Evolutionary conservation across 257 asterid genomes (phyloP), one percentile per base, ranked within the genome.

Genomic region (Nicotiana tomentosiformis): DNA sequence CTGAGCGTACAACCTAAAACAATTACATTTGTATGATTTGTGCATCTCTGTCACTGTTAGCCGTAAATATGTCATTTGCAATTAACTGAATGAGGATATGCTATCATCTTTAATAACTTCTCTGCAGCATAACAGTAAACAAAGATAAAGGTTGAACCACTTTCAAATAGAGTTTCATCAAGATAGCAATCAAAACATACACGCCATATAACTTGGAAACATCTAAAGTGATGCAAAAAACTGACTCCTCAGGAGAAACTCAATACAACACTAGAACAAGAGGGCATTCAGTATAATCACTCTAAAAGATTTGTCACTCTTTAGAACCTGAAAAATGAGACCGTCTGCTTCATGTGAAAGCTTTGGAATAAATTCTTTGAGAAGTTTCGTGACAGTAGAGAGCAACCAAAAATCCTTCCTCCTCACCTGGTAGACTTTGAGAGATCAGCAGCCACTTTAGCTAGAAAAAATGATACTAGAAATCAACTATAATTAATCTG

Each of bases 321-420:
- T 37, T 83, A 56, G 86, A 84, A 92, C 99, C 99, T 96, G 99
- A 89, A 96, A 96, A 74, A 96, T 90, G 76, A 96, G 98, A 83
- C 99, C 99, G 84, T 96, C 99, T 3, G 99, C 99, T 2, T 62
- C 99, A 87, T 96, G 99, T 20, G 97, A 96, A 81, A 96, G 99
- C 92, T 87, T 88, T 32, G 98, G 98, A 74, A 96, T 96, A 83
- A 96, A 96, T 82, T 88, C 97, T 88, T 91, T 91, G 90, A 96
- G 84, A 87, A 96, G 96, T 83, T 89, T 93, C 33, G 89, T 91
- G 79, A 96, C 99, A 4, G 98, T 92, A 53, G 98, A 94, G 83
- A 96, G 99, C 86, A 91, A 89, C 97, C 98, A 95, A 91, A 96
- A 96, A 83, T 91, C 97, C 87, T 96, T 96, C 86, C 99, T 94